These are phyloP conservation scores for Daldinia vernicosa DNA, from an alignment of 495 filamentous ascomycete genomes.

Conservation along the genomic window DNA sequence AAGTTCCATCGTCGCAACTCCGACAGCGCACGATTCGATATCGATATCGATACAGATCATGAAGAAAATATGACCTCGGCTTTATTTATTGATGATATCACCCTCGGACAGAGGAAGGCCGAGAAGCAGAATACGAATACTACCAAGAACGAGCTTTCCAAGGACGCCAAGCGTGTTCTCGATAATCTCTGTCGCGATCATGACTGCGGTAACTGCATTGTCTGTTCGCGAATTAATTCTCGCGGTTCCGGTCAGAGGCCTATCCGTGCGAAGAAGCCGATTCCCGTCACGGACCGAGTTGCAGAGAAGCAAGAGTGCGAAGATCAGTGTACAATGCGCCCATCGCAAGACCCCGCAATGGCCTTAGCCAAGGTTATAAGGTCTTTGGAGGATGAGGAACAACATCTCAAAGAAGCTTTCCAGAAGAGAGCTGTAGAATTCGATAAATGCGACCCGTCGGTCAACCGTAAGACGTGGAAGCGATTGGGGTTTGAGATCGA, in stretches of 20 bases:
- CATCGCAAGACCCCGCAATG: conserved; percentile 74
- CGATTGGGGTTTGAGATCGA: conserved; percentile 70
- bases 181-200: conserved; percentile 66
- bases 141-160: conserved; percentile 53
- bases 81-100: conserved; percentile 66
- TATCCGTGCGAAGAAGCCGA: conserved; percentile 70
- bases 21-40: conserved; percentile 40
- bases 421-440: conserved; percentile 66
- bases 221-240: conserved; percentile 70
- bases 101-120: conserved; percentile 49
- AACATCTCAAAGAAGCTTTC: conserved; percentile 77
- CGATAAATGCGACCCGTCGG: conserved; percentile 72
- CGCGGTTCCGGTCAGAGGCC: conserved; percentile 56
- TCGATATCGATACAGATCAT: conserved; percentile 38
- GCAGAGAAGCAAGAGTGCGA: conserved; percentile 52
- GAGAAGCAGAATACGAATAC: conserved; percentile 39
- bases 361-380: conserved; percentile 85
- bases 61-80: conserved; percentile 81
- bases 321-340: conserved; percentile 79
- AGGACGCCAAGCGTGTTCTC: conserved; percentile 65
- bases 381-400: conserved; percentile 80
- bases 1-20: conserved; percentile 47
- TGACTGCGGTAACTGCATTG: conserved; percentile 74
- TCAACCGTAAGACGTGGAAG: conserved; percentile 72
- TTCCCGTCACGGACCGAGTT: conserved; percentile 76